Percentiles rank a stretch among this genome's conserved stretches.
Conservation (phyloP, 192 early-diverging fungal genomes). For the Coemansia sp. region DNA sequence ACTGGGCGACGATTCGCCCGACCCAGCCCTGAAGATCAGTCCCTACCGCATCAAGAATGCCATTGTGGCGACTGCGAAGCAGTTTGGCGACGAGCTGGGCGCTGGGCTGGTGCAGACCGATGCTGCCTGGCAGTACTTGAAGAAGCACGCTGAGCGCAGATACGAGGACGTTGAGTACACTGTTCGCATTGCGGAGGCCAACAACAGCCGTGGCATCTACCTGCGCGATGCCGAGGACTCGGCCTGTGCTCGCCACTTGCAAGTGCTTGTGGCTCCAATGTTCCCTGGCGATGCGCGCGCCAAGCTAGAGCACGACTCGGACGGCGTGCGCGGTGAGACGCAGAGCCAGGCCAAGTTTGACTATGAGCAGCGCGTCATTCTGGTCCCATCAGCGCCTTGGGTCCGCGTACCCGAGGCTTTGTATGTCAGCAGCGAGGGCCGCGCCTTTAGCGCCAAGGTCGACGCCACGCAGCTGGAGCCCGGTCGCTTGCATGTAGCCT, state of each 20-base stretch:
- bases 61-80: constrained; percentile 72
- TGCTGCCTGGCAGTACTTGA: constrained; percentile 81
- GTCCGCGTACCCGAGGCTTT: constrained; percentile 75
- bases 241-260: constrained; percentile 61
- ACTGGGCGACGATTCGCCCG: constrained; percentile 33
- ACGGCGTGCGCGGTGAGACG: constrained; percentile 62
- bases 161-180: constrained; percentile 76
- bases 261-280: constrained; percentile 41
- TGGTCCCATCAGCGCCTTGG: constrained; percentile 78
- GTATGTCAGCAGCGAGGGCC: constrained; percentile 68
- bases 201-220: constrained; percentile 73
- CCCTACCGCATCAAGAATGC: constrained; percentile 87
- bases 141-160: constrained; percentile 58
- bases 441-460: constrained; percentile 71
- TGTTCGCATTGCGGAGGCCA: constrained; percentile 27
- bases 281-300: constrained; percentile 56
- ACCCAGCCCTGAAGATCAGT: constrained; percentile 64
- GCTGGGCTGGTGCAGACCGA: constrained; percentile 89
- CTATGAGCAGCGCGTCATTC: constrained; percentile 78
- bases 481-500: constrained; percentile 77
- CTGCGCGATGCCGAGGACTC: constrained; percentile 80
- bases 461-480: constrained; percentile 80
- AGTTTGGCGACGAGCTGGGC: constrained; percentile 76
- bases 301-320: constrained; percentile 67
- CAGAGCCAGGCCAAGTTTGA: constrained; percentile 66